Evolutionary conservation across 345 rosid genomes (phyloP).

Genomic region (Laguncularia racemosa): DNA sequence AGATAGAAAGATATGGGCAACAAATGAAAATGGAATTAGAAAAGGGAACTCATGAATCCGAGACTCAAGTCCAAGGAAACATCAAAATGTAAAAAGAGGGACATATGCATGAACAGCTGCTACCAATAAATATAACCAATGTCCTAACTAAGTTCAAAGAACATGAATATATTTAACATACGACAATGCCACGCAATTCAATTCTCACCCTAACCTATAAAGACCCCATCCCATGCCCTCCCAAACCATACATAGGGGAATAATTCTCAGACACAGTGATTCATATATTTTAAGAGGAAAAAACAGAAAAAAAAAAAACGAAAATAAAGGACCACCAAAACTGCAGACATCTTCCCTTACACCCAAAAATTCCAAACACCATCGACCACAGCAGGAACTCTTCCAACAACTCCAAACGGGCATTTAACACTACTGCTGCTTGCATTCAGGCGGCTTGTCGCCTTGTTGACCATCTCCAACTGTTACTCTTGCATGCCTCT

Average conservation of each 20-base stretch:
- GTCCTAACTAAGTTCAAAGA: too few species aligned
- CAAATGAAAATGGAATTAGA: too few species aligned
- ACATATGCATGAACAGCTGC: too few species aligned
- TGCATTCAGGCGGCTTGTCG: conserved; percentile 94
- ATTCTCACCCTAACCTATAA: conserved; percentile 13
- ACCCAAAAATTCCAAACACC: conserved; percentile 1
- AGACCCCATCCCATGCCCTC: background rate
- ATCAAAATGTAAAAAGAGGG: too few species aligned
- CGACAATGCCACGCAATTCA: background rate
- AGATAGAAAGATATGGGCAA: too few species aligned
- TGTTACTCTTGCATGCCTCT: conserved; percentile 55
- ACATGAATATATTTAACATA: too few species aligned
- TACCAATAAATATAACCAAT: too few species aligned
- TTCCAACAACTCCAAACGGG: background rate
- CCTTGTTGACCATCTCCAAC: conserved; percentile 50
- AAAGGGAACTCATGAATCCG: too few species aligned
- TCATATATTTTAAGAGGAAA: conserved; percentile 16
- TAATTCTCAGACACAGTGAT: conserved; percentile 14
- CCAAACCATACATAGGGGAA: conserved; percentile 11
- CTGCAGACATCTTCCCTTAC: conserved; percentile 24
- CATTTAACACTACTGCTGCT: conserved; percentile 59
- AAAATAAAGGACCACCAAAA: conserved; percentile 36
- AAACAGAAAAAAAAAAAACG: conserved; percentile 4
- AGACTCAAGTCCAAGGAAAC: too few species aligned
- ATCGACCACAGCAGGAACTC: background rate